Percentiles rank a stretch among this genome's conserved stretches.
Conservation (phyloP, 1,139 yeast genomes). For the Blastobotrys buckinghamii region DNA sequence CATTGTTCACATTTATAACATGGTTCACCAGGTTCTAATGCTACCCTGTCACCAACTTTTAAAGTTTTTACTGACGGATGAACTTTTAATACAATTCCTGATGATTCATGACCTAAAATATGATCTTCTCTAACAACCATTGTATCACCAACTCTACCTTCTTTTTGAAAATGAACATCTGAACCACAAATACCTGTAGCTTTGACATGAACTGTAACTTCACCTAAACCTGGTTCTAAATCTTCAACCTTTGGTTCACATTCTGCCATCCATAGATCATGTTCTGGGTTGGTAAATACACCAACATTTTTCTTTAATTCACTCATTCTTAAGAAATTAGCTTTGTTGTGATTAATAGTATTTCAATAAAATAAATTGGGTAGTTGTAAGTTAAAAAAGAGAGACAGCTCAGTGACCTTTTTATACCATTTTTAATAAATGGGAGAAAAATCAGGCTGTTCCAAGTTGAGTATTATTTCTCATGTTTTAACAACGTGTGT, state of each 20-base stretch:
- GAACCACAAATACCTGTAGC: constrained; percentile 88
- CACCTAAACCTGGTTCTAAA: constrained; percentile 35
- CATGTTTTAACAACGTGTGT: no score
- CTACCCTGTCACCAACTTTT: constrained; percentile 40
- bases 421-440: no score
- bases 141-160: constrained; percentile 71
- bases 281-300: constrained; percentile 35
- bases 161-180: constrained; percentile 76
- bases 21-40: constrained; percentile 82
- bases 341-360: background rate
- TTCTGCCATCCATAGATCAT: constrained; percentile 33
- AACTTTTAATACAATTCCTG: constrained; percentile 64
- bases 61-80: constrained; percentile 52
- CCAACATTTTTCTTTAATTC: constrained; percentile 29
- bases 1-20: constrained; percentile 69
- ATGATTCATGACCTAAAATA: constrained; percentile 63
- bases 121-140: constrained; percentile 35
- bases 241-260: constrained; percentile 33
- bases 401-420: no score
- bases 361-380: no score
- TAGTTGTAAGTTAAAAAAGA: no score
- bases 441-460: no score
- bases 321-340: background rate
- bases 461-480: no score
- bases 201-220: constrained; percentile 43